Percentiles rank a stretch among this genome's conserved stretches.
Conservation (phyloP, 306 rosid species). For the Prunus padus region DNA sequence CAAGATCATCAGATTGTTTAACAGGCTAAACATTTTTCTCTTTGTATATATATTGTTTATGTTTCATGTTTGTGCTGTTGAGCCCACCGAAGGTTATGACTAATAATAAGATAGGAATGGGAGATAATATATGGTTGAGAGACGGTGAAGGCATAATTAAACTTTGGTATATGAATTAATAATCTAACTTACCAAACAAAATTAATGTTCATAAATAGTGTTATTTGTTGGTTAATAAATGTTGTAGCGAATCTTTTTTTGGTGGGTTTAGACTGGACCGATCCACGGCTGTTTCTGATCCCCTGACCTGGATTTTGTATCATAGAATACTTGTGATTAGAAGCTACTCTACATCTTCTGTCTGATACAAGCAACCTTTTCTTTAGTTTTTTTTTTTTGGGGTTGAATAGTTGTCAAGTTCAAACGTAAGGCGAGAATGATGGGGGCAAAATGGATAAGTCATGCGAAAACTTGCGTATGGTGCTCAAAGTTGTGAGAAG, state of each 20-base stretch:
- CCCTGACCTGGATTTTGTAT: background rate
- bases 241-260: background rate
- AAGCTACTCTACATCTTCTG: background rate
- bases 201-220: slow-evolving; percentile 10
- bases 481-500: too few relatives aligned
- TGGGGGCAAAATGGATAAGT: background rate
- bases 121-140: background rate
- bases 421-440: too few relatives aligned
- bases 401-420: too few relatives aligned
- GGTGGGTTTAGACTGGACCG: background rate
- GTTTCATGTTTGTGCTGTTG: background rate
- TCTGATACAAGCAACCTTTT: background rate
- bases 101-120: background rate
- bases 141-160: background rate
- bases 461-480: background rate
- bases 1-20: background rate
- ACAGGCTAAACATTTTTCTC: background rate
- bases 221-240: background rate
- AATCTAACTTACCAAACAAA: slow-evolving; percentile 9
- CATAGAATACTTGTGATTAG: background rate
- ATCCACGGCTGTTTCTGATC: background rate
- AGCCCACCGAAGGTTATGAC: background rate
- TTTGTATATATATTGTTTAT: background rate
- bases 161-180: background rate
- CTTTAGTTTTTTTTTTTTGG: background rate